Evolutionary conservation across 257 asterid species (phyloP).

Genomic region (Cruciata laevipes): DNA sequence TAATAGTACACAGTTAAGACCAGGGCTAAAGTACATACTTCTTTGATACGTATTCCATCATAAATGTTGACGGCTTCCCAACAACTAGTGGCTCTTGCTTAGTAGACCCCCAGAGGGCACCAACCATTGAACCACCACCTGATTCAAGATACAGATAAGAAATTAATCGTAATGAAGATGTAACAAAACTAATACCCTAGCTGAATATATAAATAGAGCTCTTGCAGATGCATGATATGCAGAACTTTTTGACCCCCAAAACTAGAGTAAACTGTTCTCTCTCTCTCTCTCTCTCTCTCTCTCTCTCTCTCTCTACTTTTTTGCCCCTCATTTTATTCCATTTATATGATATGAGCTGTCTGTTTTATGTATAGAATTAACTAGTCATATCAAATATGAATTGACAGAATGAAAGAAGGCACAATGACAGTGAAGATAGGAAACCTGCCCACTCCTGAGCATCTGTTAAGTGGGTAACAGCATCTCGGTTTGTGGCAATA

Average conservation of each 20-base stretch:
- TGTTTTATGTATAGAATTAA: background rate
- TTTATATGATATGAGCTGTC: background rate
- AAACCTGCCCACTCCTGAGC: slow-evolving; percentile 99
- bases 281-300: no score
- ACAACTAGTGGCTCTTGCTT: slow-evolving; percentile 84
- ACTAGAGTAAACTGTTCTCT: no score
- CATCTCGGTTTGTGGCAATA: slow-evolving; percentile 96
- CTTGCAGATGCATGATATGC: background rate
- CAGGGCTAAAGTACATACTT: slow-evolving; percentile 39
- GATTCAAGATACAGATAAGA: slow-evolving; percentile 20
- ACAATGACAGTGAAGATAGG: slow-evolving; percentile 1
- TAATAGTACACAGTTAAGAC: background rate
- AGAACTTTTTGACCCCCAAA: no score
- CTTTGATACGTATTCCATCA: slow-evolving; percentile 93
- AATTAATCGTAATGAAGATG: slow-evolving; percentile 3
- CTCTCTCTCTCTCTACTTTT: background rate
- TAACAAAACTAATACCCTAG: background rate
- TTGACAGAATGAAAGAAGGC: background rate
- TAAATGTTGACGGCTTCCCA: slow-evolving; percentile 95
- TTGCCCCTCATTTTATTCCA: background rate
- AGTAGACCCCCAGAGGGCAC: slow-evolving; percentile 83
- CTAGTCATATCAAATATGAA: background rate
- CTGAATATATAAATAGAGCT: background rate
- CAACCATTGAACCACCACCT: slow-evolving; percentile 98
- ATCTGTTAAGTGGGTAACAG: slow-evolving; percentile 99